phyloP scores from a whole-genome alignment of 768 basidiomycete species.

The Tulasnella sp. region DNA sequence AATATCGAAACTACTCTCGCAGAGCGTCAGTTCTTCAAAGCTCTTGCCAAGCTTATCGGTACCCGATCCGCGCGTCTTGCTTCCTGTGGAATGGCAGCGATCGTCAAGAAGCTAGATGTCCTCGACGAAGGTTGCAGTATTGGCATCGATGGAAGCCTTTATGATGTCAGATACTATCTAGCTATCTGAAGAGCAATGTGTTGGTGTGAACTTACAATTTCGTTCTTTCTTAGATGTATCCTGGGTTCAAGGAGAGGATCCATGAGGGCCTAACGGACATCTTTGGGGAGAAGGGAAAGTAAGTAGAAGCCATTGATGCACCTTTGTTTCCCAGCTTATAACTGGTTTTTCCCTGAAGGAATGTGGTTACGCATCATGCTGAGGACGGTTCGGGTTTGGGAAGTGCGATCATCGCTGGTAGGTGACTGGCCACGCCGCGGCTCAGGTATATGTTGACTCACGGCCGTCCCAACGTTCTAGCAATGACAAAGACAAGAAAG shows the following conservation, averaged over 20 bases:
- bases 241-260: slow-evolving; percentile 88
- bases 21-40: slow-evolving; percentile 96
- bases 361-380: slow-evolving; percentile 79
- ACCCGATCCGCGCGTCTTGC: slow-evolving; percentile 87
- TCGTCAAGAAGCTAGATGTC: slow-evolving; percentile 93
- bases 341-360: slow-evolving; percentile 46
- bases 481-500: slow-evolving; percentile 87
- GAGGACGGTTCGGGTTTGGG: slow-evolving; percentile 95
- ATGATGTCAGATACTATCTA: slow-evolving; percentile 65
- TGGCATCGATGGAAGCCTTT: slow-evolving; percentile 90
- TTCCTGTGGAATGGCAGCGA: slow-evolving; percentile 94
- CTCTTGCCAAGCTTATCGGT: slow-evolving; percentile 86
- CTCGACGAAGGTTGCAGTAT: slow-evolving; percentile 88
- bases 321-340: background rate
- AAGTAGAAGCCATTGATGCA: slow-evolving; percentile 40
- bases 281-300: slow-evolving; percentile 95
- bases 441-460: background rate
- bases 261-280: slow-evolving; percentile 92
- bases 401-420: slow-evolving; percentile 91
- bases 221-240: slow-evolving; percentile 79
- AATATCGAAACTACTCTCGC: slow-evolving; percentile 94
- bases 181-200: background rate
- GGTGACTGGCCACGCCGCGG: slow-evolving; percentile 38
- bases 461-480: slow-evolving; percentile 49
- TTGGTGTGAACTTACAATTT: background rate